Evolutionary conservation across 2,329 filamentous ascomycete genomes (phyloP).

Genomic region (Sclerotinia glacialis): DNA sequence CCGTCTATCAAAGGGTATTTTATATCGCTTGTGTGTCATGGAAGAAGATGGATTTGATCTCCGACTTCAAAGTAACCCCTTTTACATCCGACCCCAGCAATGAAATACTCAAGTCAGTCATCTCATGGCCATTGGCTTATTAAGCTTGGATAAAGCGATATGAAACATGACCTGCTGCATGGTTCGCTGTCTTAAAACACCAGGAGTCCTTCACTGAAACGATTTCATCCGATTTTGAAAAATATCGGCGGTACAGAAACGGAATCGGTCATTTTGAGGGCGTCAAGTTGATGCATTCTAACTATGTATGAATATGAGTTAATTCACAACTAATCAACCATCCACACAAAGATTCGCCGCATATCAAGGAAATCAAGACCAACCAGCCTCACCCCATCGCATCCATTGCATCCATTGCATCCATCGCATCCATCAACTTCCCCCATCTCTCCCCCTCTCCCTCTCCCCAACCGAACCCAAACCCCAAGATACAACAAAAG

Average conservation of each 20-base stretch:
- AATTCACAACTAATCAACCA: neutral
- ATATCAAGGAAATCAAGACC: neutral
- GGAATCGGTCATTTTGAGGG: neutral
- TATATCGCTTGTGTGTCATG: neutral
- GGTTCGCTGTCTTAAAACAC: constrained; percentile 1
- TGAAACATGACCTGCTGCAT: constrained; percentile 12
- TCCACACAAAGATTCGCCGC: neutral
- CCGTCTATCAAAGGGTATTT: neutral
- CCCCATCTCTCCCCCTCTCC: neutral
- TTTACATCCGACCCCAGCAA: neutral
- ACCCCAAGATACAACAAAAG: neutral
- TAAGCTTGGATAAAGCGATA: neutral
- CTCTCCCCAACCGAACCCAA: neutral
- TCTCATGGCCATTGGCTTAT: too few species aligned
- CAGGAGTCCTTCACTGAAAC: neutral
- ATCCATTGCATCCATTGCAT: too few species aligned
- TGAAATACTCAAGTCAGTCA: neutral
- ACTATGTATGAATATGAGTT: neutral
- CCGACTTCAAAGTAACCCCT: neutral
- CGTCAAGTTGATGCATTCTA: neutral
- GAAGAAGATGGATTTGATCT: neutral
- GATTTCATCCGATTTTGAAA: constrained; percentile 2
- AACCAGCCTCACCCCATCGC: neutral
- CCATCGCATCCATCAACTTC: neutral
- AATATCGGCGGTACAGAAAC: neutral